phyloP scores from a whole-genome alignment of 2,329 filamentous ascomycete genomes.

The Hymenotorrendiella dingleyae region DNA sequence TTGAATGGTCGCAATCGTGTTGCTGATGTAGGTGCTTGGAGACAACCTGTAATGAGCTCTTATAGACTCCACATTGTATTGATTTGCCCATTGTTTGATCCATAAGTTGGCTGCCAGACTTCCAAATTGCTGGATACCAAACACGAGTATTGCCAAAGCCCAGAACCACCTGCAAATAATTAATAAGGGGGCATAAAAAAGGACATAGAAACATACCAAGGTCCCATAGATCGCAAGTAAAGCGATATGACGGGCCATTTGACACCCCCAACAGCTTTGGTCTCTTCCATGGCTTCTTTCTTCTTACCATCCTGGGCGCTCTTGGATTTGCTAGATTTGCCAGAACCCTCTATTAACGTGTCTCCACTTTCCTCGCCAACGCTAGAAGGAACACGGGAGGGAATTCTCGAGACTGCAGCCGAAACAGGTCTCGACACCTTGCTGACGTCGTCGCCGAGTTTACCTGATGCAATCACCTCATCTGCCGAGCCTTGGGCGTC shows the following conservation, averaged over 20 bases:
- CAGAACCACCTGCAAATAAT: slow-evolving; percentile 63
- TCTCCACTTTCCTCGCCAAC: slow-evolving; percentile 57
- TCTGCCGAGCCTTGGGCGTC: slow-evolving; percentile 68
- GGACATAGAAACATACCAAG: slow-evolving; percentile 47
- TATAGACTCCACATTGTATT: slow-evolving; percentile 51
- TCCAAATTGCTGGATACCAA: slow-evolving; percentile 75
- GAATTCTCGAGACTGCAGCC: slow-evolving; percentile 61
- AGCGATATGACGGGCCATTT: slow-evolving; percentile 81
- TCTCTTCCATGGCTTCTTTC: slow-evolving; percentile 59
- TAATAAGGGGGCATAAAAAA: slow-evolving; percentile 4
- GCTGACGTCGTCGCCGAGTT: slow-evolving; percentile 77
- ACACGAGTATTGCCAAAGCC: slow-evolving; percentile 68
- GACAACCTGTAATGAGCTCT: slow-evolving; percentile 13
- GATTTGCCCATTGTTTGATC: slow-evolving; percentile 93
- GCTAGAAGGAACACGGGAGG: slow-evolving; percentile 74
- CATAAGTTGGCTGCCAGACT: slow-evolving; percentile 87
- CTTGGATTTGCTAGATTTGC: slow-evolving; percentile 40
- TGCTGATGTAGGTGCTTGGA: slow-evolving; percentile 23
- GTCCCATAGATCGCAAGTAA: slow-evolving; percentile 88
- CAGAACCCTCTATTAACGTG: slow-evolving; percentile 38
- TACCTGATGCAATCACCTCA: slow-evolving; percentile 79
- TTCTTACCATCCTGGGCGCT: slow-evolving; percentile 28
- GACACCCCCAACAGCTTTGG: slow-evolving; percentile 79
- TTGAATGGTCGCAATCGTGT: slow-evolving; percentile 24
- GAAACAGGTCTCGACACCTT: slow-evolving; percentile 72